A percentile compares a stretch with the other conserved stretches of the same genome.
These are phyloP conservation scores for Lentinus tigrinus DNA, from an alignment of 768 basidiomycete species.

Conservation along the genomic window DNA sequence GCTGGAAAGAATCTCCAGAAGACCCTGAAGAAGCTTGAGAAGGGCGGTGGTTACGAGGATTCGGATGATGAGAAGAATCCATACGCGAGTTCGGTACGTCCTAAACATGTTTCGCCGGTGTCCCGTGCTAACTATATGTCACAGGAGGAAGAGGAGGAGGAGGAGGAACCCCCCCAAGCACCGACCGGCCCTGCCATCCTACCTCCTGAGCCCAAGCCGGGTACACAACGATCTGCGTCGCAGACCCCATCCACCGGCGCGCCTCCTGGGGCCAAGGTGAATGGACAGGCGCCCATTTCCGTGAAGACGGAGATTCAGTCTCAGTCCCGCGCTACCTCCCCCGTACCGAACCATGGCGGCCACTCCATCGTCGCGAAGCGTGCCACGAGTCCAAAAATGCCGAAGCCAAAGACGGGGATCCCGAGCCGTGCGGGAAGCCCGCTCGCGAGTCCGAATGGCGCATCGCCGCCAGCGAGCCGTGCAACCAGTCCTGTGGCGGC, in stretches of 20 bases:
- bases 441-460: slow-evolving; percentile 37
- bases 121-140: slow-evolving; percentile 9
- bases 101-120: slow-evolving; percentile 5
- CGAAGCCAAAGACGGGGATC: slow-evolving; percentile 50
- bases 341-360: slow-evolving; percentile 57
- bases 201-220: slow-evolving; percentile 45
- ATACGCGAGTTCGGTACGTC: slow-evolving; percentile 71
- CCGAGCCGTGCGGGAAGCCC: slow-evolving; percentile 62
- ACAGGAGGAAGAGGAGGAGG: slow-evolving; percentile 73
- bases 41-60: slow-evolving; percentile 77
- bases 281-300: slow-evolving; percentile 25
- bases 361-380: slow-evolving; percentile 81
- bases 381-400: slow-evolving; percentile 77
- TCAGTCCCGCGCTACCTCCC: slow-evolving; percentile 49
- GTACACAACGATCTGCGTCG: slow-evolving; percentile 43
- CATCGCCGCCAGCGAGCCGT: slow-evolving; percentile 38
- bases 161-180: slow-evolving; percentile 54
- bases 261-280: slow-evolving; percentile 31
- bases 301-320: slow-evolving; percentile 27
- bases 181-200: slow-evolving; percentile 45
- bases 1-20: slow-evolving; percentile 84
- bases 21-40: slow-evolving; percentile 80
- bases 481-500: slow-evolving; percentile 46
- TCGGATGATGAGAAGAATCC: slow-evolving; percentile 80
- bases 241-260: slow-evolving; percentile 23